A percentile compares a stretch with the other conserved stretches of the same genome.
Evolutionary conservation across 2,329 filamentous ascomycete species (phyloP).

Genomic region (Tolypocladium inflatum): DNA sequence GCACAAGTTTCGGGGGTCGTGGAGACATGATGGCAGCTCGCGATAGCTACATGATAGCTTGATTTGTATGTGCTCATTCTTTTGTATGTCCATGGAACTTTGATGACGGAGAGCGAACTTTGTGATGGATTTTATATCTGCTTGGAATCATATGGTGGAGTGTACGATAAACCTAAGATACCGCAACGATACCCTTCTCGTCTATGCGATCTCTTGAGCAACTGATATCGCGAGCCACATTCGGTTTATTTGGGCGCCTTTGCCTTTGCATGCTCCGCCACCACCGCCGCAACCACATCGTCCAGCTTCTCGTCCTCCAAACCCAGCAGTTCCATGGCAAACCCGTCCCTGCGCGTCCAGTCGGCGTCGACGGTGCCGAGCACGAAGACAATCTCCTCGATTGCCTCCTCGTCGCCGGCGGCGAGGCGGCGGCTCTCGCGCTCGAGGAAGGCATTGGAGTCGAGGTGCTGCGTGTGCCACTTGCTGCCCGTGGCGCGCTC

Average conservation of each 20-base stretch:
- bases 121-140: not conserved
- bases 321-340: conserved; percentile 36
- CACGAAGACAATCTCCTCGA: conserved; percentile 40
- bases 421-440: conserved; percentile 27
- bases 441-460: conserved; percentile 29
- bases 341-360: conserved; percentile 34
- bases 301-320: conserved; percentile 37
- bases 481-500: conserved; percentile 39
- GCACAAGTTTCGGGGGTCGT: conserved; percentile 9
- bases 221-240: too few relatives aligned
- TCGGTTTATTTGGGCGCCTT: not conserved
- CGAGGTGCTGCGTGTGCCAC: conserved; percentile 20
- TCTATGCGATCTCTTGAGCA: too few relatives aligned
- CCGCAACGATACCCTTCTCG: too few relatives aligned
- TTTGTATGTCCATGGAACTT: too few relatives aligned
- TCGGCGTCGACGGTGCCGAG: conserved; percentile 37
- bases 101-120: not conserved
- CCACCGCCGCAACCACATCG: conserved; percentile 24
- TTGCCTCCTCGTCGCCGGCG: conserved; percentile 23
- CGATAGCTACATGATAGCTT: not conserved
- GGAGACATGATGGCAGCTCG: not conserved
- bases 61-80: not conserved
- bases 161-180: too few relatives aligned
- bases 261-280: conserved; percentile 12
- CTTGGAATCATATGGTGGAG: not conserved